phyloP scores from a whole-genome alignment of 495 filamentous ascomycete species.

The Xylaria scruposa region DNA sequence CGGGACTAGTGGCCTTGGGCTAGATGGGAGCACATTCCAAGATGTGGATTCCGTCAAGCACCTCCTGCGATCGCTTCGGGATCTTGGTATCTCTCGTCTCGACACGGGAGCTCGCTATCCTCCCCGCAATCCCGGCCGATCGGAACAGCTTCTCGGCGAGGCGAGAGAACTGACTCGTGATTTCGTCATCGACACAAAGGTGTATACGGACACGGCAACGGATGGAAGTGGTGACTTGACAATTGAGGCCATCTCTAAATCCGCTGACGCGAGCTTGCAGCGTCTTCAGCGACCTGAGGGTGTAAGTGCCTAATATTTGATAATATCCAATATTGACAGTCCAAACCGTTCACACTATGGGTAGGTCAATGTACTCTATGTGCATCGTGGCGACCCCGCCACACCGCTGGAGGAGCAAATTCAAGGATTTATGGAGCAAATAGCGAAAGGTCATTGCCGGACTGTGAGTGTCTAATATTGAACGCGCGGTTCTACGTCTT shows the following conservation, averaged over 20 bases:
- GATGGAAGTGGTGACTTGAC: constrained; percentile 36
- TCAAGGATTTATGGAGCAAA: constrained; percentile 41
- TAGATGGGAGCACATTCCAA: constrained; percentile 37
- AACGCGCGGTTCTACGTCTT: not conserved
- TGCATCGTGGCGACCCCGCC: constrained; percentile 44
- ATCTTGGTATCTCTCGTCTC: constrained; percentile 44
- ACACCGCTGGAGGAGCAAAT: constrained; percentile 46
- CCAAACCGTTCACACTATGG: not conserved
- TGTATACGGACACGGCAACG: constrained; percentile 37
- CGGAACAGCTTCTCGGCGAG: constrained; percentile 54
- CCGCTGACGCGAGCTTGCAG: constrained; percentile 28
- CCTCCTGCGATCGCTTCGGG: constrained; percentile 37
- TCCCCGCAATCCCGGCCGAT: constrained; percentile 47
- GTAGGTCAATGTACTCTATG: constrained; percentile 43
- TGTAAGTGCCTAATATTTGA: not conserved
- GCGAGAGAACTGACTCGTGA: constrained; percentile 34
- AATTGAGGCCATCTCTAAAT: constrained; percentile 17
- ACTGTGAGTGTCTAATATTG: constrained; percentile 27
- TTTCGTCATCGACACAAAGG: constrained; percentile 54
- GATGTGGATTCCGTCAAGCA: constrained; percentile 34
- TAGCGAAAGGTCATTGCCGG: constrained; percentile 36
- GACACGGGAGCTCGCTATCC: constrained; percentile 57
- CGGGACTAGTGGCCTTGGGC: constrained; percentile 47
- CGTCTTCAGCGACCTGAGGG: constrained; percentile 28
- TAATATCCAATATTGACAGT: not conserved